Evolutionary conservation across 1,284 basidiomycete species (phyloP).

Genomic region (Ceratobasidium sp.): DNA sequence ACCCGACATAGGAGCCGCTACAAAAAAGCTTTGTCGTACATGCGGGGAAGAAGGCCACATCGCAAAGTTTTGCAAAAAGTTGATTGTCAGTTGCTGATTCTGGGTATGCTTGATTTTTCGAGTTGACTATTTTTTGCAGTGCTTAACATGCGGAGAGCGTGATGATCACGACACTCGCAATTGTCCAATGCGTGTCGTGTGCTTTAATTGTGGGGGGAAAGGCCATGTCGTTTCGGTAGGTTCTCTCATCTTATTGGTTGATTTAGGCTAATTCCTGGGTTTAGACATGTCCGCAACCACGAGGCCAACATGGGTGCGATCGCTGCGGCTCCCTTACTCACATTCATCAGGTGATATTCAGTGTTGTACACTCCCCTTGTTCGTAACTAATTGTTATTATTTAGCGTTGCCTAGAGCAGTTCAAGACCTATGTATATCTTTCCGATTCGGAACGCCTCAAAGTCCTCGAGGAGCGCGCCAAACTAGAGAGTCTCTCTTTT

Average conservation of each 20-base stretch:
- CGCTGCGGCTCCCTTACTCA: constrained; percentile 45
- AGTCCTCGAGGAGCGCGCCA: constrained; percentile 35
- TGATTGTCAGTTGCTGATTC: constrained; percentile 38
- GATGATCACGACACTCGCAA: constrained; percentile 46
- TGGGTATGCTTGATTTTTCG: neutral
- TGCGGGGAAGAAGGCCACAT: constrained; percentile 47
- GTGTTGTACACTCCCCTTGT: neutral
- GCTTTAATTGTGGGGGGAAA: constrained; percentile 47
- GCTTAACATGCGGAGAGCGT: constrained; percentile 42
- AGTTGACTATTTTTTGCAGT: constrained; percentile 21
- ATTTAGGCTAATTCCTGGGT: neutral
- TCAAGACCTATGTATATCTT: constrained; percentile 44
- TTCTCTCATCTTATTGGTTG: neutral
- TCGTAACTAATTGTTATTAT: neutral
- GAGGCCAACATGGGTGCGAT: constrained; percentile 40
- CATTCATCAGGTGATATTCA: constrained; percentile 37
- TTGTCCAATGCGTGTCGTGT: constrained; percentile 46
- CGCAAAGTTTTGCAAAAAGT: constrained; percentile 43
- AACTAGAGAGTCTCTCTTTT: constrained; percentile 26
- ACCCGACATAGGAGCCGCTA: neutral
- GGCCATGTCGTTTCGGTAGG: constrained; percentile 46
- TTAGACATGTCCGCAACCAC: constrained; percentile 40
- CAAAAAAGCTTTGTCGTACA: constrained; percentile 30
- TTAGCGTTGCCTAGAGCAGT: constrained; percentile 44
- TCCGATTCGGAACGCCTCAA: constrained; percentile 39